Evolutionary conservation across 2,329 filamentous ascomycete genomes (phyloP).

Genomic region (Verticillium klebahnii): DNA sequence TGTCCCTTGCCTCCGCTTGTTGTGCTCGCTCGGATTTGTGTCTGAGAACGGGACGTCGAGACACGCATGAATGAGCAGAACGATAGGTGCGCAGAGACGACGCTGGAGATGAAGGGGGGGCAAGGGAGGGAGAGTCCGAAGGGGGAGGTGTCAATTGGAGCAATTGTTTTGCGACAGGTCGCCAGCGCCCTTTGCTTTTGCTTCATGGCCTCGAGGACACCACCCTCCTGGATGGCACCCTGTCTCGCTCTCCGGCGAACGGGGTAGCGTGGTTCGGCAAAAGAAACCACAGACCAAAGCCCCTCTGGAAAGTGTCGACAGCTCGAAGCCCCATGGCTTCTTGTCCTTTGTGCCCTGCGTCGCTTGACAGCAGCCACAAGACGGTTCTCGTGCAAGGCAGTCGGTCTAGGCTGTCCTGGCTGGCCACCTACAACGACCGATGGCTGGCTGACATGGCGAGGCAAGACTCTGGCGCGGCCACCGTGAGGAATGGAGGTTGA

Average conservation of each 20-base stretch:
- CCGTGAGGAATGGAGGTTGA: background rate
- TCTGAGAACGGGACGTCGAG: background rate
- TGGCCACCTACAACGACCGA: background rate
- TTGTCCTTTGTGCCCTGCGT: background rate
- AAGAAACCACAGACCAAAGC: background rate
- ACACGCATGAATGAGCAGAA: background rate
- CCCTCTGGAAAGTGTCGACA: background rate
- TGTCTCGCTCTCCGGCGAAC: background rate
- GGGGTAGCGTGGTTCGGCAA: background rate
- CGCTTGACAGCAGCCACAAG: background rate
- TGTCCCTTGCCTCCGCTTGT: background rate
- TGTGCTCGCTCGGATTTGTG: background rate
- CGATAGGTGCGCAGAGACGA: background rate
- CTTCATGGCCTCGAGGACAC: background rate
- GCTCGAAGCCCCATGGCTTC: background rate
- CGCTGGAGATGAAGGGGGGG: background rate
- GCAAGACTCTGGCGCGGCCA: background rate
- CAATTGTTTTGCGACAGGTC: background rate
- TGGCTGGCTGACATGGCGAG: background rate
- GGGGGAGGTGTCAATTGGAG: background rate
- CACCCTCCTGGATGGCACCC: background rate
- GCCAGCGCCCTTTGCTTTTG: background rate
- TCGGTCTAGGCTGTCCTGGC: background rate
- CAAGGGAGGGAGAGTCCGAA: background rate
- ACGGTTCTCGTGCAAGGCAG: background rate